Conservation (phyloP, 768 basidiomycete species). For the Amanita phalloides region DNA sequence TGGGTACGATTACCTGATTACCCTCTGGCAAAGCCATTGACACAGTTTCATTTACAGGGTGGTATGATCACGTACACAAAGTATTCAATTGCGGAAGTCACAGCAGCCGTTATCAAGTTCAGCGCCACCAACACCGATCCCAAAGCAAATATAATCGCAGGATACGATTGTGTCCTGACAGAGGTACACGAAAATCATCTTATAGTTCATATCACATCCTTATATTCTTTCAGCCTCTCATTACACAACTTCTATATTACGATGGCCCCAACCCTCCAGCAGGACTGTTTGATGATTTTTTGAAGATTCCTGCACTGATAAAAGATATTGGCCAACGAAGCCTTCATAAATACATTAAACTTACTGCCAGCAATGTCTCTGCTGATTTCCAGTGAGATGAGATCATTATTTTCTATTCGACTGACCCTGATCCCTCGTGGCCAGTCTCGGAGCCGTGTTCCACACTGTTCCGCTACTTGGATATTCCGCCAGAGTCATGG, state of each 20-base stretch:
- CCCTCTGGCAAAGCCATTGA: background rate
- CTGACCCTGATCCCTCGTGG: constrained; percentile 4
- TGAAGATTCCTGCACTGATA: constrained; percentile 24
- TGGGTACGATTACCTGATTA: constrained; percentile 33
- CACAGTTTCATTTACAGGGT: constrained; percentile 23
- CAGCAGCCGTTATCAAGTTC: constrained; percentile 30
- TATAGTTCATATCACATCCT: background rate
- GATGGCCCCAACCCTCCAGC: constrained; percentile 33
- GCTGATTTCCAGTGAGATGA: constrained; percentile 6
- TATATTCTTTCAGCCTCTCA: constrained; percentile 9
- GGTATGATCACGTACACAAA: constrained; percentile 29
- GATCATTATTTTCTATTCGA: constrained; percentile 1
- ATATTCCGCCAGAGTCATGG: constrained; percentile 19
- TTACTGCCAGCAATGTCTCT: constrained; percentile 19
- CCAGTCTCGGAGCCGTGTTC: constrained; percentile 14
- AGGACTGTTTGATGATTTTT: constrained; percentile 36
- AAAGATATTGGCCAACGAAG: constrained; percentile 22
- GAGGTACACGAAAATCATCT: background rate
- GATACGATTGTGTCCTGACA: background rate
- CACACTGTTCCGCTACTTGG: constrained; percentile 25
- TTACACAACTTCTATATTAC: constrained; percentile 33
- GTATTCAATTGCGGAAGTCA: constrained; percentile 13
- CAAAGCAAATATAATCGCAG: constrained; percentile 23
- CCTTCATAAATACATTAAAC: constrained; percentile 22
- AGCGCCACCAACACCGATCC: constrained; percentile 32